A percentile compares a stretch with the other conserved stretches of the same genome.
phyloP scores from a whole-genome alignment of 169 alveolate genomes.

The Babesia bovis region DNA sequence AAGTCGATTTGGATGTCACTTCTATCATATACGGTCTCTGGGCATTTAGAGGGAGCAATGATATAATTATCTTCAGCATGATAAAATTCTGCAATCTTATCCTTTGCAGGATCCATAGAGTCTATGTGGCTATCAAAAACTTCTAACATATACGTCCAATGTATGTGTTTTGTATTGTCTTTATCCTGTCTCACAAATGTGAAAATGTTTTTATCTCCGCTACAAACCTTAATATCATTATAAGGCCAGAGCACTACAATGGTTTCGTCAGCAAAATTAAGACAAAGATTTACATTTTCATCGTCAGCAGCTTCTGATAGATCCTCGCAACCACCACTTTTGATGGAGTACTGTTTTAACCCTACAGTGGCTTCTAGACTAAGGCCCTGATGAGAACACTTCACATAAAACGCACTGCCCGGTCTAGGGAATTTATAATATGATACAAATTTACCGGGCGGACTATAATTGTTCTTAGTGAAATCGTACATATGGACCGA shows the following conservation, averaged over 20 bases:
- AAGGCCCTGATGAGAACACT: too few relatives aligned
- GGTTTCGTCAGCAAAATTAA: not conserved
- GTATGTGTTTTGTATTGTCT: not conserved
- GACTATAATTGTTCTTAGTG: not conserved
- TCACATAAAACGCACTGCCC: not conserved
- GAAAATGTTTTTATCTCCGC: not conserved
- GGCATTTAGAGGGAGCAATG: not conserved
- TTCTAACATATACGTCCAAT: not conserved
- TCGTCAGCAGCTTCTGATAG: too few relatives aligned
- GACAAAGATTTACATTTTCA: not conserved
- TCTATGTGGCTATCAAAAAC: not conserved
- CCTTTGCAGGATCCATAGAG: not conserved
- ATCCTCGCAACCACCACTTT: too few relatives aligned
- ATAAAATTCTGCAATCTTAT: not conserved
- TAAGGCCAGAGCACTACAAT: not conserved
- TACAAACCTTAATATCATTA: not conserved
- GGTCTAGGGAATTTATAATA: slow-evolving; percentile 10
- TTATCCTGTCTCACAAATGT: not conserved
- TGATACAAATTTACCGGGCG: not conserved
- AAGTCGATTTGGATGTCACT: not conserved
- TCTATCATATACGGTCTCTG: not conserved
- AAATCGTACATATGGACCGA: not conserved
- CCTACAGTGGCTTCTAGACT: too few relatives aligned
- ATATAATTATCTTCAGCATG: not conserved
- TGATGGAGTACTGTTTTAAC: too few relatives aligned